A percentile compares a stretch with the other conserved stretches of the same genome.
Conservation (phyloP, 805 yeast genomes). For the Wickerhamiella australiensis region DNA sequence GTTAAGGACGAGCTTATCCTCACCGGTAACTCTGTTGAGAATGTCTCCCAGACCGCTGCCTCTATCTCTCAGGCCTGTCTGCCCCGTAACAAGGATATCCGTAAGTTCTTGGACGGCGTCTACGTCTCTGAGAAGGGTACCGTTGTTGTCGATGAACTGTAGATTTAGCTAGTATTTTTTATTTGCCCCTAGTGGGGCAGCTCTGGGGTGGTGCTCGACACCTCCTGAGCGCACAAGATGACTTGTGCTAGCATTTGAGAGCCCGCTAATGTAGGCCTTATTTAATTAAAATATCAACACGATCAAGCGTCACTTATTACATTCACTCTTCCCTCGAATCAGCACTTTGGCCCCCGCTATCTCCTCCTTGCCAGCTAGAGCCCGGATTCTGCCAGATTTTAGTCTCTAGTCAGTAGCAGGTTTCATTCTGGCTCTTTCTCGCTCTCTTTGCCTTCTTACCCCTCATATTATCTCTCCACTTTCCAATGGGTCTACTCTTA, state of each 20-base stretch:
- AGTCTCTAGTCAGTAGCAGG: no score
- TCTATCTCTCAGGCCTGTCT: conserved; percentile 96
- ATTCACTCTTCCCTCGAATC: no score
- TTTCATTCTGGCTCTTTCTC: no score
- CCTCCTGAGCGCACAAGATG: conserved; percentile 8
- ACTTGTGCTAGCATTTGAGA: conserved; percentile 3
- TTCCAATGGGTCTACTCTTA: background rate
- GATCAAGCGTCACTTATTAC: no score
- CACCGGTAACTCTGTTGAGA: conserved; percentile 92
- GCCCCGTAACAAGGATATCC: conserved; percentile 99
- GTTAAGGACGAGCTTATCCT: conserved; percentile 92
- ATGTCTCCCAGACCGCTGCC: conserved; percentile 97
- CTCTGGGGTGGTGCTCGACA: conserved; percentile 6
- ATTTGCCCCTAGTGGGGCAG: conserved; percentile 1
- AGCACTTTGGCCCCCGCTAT: background rate
- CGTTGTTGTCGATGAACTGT: conserved; percentile 9
- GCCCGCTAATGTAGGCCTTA: background rate
- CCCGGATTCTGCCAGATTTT: no score
- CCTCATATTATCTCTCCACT: background rate
- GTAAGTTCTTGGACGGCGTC: conserved; percentile 99
- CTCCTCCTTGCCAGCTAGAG: no score
- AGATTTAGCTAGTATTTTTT: conserved; percentile 7
- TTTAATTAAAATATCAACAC: background rate
- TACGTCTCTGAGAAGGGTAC: conserved; percentile 89
- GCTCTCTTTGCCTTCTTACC: background rate